Evolutionary conservation across 1,284 basidiomycete species (phyloP), one percentile per base, ranked within the genome.

Genomic region (Volvariella volvacea): DNA sequence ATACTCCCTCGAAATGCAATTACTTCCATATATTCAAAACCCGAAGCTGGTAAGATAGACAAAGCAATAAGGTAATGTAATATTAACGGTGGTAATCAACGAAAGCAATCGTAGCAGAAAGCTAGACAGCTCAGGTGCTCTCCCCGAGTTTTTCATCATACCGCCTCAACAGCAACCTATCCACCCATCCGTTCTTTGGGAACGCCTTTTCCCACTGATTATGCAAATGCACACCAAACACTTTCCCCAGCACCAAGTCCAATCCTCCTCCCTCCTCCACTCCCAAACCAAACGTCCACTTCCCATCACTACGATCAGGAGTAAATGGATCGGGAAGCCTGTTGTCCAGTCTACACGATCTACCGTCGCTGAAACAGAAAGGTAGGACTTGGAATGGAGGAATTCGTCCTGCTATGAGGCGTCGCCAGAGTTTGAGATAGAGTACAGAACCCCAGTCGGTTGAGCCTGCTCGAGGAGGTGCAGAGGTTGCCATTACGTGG

Each of bases 381-480:
- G 93, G 93, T 3, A 97, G 76, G 39, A 96, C 74, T 57, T 88
- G 83, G 73, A 96, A 95, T 0, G 93, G 92, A 2, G 78, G 80
- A 42, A 92, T 73, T 16, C 74, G 74, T 0, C 65, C 75, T 0
- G 80, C 76, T 32, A 94, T 67, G 44, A 96, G 81, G 0, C 88
- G 76, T 2, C 91, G 81, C 74, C 87, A 92, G 20, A 94, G 78
- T 54, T 89, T 88, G 56, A 87, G 74, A 66, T 97, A 95, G 44
- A 96, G 80, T 30, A 85, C 74, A 0, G 91, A 81, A 14, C 93
- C 93, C 92, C 92, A 96, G 63, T 93, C 90, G 7, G 91, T 91
- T 19, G 89, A 84, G 33, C 83, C 82, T 10, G 80, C 69, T 12
- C 82, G 75, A 0, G 92, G 92, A 0, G 84, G 73, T 0, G 79